phyloP scores from a whole-genome alignment of 2,329 filamentous ascomycete genomes.

The Aspergillus awamori region DNA sequence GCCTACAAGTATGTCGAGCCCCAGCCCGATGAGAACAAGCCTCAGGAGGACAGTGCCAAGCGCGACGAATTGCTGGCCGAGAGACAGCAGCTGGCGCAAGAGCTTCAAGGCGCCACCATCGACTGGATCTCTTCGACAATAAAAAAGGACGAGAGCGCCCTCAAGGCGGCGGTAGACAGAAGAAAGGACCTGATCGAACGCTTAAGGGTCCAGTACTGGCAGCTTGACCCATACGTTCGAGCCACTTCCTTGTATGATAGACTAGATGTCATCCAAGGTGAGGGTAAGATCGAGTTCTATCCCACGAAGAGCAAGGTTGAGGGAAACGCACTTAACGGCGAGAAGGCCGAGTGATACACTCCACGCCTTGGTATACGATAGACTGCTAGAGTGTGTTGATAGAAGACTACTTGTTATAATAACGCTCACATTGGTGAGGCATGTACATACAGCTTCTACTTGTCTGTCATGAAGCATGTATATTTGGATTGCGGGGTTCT shows the following conservation, averaged over 20 bases:
- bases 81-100: conserved; percentile 66
- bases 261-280: conserved; percentile 68
- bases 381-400: conserved; percentile 2
- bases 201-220: conserved; percentile 80
- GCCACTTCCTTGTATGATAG: conserved; percentile 86
- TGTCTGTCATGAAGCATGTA: neutral
- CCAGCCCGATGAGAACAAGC: conserved; percentile 71
- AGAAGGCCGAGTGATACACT: neutral
- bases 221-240: conserved; percentile 81
- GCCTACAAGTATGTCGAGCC: conserved; percentile 82
- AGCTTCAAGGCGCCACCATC: conserved; percentile 74
- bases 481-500: neutral
- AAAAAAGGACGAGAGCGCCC: conserved; percentile 49
- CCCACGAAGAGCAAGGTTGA: conserved; percentile 36
- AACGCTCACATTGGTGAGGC: neutral
- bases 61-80: conserved; percentile 66
- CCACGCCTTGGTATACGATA: neutral
- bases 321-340: conserved; percentile 4
- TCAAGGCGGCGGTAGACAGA: conserved; percentile 56
- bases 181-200: conserved; percentile 64
- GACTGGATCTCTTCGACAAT: conserved; percentile 68
- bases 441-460: neutral
- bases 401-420: neutral
- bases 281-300: conserved; percentile 74
- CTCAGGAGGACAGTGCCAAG: conserved; percentile 68